Conservation (phyloP, 2,329 filamentous ascomycete species). For the Paraphoma sp. region DNA sequence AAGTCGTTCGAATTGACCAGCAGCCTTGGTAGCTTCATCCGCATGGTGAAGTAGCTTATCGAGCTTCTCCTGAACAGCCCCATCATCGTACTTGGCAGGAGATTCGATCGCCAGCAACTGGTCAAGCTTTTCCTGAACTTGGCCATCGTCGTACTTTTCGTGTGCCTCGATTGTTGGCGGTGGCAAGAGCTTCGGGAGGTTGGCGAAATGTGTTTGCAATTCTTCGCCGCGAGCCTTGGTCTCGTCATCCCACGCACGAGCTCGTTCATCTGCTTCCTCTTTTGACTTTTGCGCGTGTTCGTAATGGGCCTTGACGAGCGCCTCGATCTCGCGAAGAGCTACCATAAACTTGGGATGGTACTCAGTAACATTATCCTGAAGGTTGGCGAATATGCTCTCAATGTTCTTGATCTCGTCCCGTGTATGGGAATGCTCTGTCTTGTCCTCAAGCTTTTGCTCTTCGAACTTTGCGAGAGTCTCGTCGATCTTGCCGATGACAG, state of each 20-base stretch:
- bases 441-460: slow-evolving; percentile 76
- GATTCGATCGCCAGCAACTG: slow-evolving; percentile 59
- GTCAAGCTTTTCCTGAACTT: slow-evolving; percentile 63
- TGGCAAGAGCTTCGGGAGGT: slow-evolving; percentile 54
- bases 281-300: slow-evolving; percentile 77
- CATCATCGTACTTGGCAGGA: slow-evolving; percentile 48
- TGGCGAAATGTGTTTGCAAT: slow-evolving; percentile 48
- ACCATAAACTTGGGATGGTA: slow-evolving; percentile 89
- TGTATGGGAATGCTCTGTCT: slow-evolving; percentile 81
- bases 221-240: slow-evolving; percentile 52
- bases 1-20: slow-evolving; percentile 78
- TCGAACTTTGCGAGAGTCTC: slow-evolving; percentile 78
- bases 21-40: slow-evolving; percentile 70
- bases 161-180: slow-evolving; percentile 49
- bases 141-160: slow-evolving; percentile 62
- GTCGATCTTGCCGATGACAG: slow-evolving; percentile 82
- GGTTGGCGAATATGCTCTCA: slow-evolving; percentile 72
- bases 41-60: slow-evolving; percentile 63
- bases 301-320: slow-evolving; percentile 83
- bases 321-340: slow-evolving; percentile 83
- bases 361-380: slow-evolving; percentile 81
- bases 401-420: slow-evolving; percentile 81
- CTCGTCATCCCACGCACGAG: slow-evolving; percentile 52
- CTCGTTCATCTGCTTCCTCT: slow-evolving; percentile 52
- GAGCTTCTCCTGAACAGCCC: slow-evolving; percentile 63